Conservation (phyloP, 2,329 filamentous ascomycete genomes). For the Aureobasidium pullulans region DNA sequence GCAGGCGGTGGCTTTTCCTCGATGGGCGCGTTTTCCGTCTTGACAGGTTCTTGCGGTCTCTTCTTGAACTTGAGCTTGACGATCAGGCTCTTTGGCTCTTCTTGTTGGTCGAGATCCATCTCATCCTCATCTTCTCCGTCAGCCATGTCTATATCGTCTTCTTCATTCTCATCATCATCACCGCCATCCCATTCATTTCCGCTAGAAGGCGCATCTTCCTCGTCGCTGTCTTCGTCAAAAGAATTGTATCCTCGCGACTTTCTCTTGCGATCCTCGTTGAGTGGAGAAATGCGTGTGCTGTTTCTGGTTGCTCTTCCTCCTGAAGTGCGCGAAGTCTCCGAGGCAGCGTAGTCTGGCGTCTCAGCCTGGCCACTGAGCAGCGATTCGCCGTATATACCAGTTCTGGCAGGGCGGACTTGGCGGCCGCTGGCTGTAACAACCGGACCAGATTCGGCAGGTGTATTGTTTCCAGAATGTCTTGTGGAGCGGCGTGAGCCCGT, state of each 20-base stretch:
- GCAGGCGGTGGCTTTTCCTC: conserved; percentile 1
- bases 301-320: conserved; percentile 33
- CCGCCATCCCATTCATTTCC: conserved; percentile 65
- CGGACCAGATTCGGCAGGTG: conserved; percentile 63
- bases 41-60: neutral
- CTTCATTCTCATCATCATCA: conserved; percentile 60
- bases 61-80: conserved; percentile 55
- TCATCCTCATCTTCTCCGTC: conserved; percentile 43
- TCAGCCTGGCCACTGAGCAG: conserved; percentile 48
- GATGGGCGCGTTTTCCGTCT: neutral
- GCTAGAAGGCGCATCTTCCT: conserved; percentile 52
- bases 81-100: conserved; percentile 50
- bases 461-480: conserved; percentile 61
- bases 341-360: conserved; percentile 37
- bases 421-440: conserved; percentile 77
- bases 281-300: conserved; percentile 22
- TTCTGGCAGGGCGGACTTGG: conserved; percentile 63
- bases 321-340: conserved; percentile 38
- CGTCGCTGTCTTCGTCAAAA: conserved; percentile 58
- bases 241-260: conserved; percentile 50
- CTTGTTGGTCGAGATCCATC: conserved; percentile 37
- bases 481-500: conserved; percentile 58
- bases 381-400: conserved; percentile 56
- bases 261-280: conserved; percentile 34
- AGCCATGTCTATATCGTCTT: conserved; percentile 29